A percentile compares a stretch with the other conserved stretches of the same genome.
Conservation (phyloP, 208 protist species). For the Crithidia fasciculata region DNA sequence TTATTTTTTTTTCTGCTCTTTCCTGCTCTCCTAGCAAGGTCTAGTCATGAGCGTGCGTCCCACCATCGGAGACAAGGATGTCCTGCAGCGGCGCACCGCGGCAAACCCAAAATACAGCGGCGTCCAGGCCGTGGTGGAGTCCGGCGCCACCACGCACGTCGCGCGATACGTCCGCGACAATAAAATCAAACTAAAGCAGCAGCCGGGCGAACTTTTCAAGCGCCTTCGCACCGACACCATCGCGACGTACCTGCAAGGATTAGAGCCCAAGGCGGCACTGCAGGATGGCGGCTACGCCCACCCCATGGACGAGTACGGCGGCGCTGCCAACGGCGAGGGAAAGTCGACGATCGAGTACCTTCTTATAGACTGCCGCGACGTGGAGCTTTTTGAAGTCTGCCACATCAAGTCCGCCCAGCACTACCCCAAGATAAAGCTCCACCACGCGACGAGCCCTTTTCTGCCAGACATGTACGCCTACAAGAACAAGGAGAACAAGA, state of each 20-base stretch:
- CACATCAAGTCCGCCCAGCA: conserved; percentile 83
- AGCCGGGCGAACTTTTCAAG: conserved; percentile 79
- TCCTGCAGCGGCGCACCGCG: conserved; percentile 47
- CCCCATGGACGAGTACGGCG: conserved; percentile 88
- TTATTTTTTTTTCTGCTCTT: not conserved
- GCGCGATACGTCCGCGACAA: conserved; percentile 62
- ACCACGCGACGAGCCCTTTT: conserved; percentile 82
- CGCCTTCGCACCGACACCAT: conserved; percentile 63
- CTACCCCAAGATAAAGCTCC: conserved; percentile 79
- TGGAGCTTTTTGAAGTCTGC: conserved; percentile 78
- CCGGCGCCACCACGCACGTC: conserved; percentile 80
- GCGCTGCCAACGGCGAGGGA: conserved; percentile 15
- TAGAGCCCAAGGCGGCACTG: conserved; percentile 30
- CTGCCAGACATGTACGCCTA: conserved; percentile 84
- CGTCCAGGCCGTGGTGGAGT: conserved; percentile 81
- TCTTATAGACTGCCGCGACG: conserved; percentile 79
- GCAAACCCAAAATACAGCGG: conserved; percentile 65
- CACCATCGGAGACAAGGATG: conserved; percentile 77
- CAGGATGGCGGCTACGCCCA: conserved; percentile 80
- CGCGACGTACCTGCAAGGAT: conserved; percentile 42
- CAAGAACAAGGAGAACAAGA: conserved; percentile 88
- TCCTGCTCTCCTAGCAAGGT: not conserved
- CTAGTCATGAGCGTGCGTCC: conserved; percentile 49
- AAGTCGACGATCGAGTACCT: conserved; percentile 52
- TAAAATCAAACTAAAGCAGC: conserved; percentile 44